Evolutionary conservation across 2,329 filamentous ascomycete species (phyloP).

Genomic region (Fusarium veterinarium): DNA sequence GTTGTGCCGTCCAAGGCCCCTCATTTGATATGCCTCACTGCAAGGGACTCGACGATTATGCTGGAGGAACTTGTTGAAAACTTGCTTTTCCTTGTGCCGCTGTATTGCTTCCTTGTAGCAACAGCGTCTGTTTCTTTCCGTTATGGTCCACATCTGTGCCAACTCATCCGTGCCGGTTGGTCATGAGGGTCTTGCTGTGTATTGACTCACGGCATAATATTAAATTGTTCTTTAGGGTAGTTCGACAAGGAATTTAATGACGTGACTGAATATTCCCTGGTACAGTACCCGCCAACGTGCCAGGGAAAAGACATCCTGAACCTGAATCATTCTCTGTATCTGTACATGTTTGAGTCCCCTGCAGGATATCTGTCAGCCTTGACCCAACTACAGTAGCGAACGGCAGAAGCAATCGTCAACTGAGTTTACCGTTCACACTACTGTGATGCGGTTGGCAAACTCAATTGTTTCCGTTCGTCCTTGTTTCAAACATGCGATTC

Average conservation of each 20-base stretch:
- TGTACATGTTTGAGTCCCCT: neutral
- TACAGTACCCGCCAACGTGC: neutral
- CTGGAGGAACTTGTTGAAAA: neutral
- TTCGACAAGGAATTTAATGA: neutral
- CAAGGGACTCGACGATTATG: slow-evolving; percentile 20
- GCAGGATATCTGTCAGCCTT: slow-evolving; percentile 6
- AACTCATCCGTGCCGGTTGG: neutral
- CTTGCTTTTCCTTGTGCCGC: slow-evolving; percentile 25
- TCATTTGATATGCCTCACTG: neutral
- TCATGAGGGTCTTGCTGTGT: neutral
- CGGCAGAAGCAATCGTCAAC: slow-evolving; percentile 1
- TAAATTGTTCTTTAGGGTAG: slow-evolving; percentile 1
- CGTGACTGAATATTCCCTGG: slow-evolving; percentile 1
- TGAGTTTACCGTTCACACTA: slow-evolving; percentile 11
- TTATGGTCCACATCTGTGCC: neutral
- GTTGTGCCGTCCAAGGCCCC: neutral
- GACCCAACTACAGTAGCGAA: neutral
- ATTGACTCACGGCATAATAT: neutral
- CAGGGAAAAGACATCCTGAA: neutral
- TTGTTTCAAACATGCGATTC: neutral
- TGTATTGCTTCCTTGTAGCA: neutral
- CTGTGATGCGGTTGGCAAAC: slow-evolving; percentile 9
- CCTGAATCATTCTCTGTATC: neutral
- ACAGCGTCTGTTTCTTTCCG: neutral
- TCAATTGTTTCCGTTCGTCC: slow-evolving; percentile 6